A percentile compares a stretch with the other conserved stretches of the same genome.
phyloP scores from a whole-genome alignment of 352 stramenopile species.

The Pythium phragmiticola region DNA sequence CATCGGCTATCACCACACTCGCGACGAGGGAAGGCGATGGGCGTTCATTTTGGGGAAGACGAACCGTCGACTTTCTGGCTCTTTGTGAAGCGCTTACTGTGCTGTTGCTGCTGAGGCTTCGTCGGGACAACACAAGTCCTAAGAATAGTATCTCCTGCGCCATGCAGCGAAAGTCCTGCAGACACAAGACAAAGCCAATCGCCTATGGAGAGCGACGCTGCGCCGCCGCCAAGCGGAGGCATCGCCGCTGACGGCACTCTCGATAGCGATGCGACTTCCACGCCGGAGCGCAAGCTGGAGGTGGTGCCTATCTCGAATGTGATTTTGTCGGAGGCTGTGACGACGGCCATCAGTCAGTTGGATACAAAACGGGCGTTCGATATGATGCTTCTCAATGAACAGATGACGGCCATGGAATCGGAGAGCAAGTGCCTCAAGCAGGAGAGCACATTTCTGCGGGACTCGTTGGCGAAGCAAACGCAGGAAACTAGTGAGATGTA shows the following conservation, averaged over 20 bases:
- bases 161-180: background rate
- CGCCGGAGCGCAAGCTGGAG: background rate
- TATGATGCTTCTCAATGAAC: slow-evolving; percentile 63
- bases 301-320: slow-evolving; percentile 28
- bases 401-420: slow-evolving; percentile 36
- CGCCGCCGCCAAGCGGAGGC: background rate
- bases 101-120: slow-evolving; percentile 29
- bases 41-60: slow-evolving; percentile 2
- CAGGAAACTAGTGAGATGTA: slow-evolving; percentile 84
- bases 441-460: slow-evolving; percentile 48
- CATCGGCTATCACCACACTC: slow-evolving; percentile 7
- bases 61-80: slow-evolving; percentile 26
- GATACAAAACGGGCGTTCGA: slow-evolving; percentile 64
- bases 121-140: background rate
- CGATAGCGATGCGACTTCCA: background rate
- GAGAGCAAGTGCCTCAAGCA: slow-evolving; percentile 41
- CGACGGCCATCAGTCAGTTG: slow-evolving; percentile 41
- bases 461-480: slow-evolving; percentile 37
- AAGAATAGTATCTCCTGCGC: slow-evolving; percentile 14
- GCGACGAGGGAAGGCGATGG: slow-evolving; percentile 19
- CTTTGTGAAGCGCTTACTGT: slow-evolving; percentile 32
- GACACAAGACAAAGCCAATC: background rate
- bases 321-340: slow-evolving; percentile 50
- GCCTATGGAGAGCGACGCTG: slow-evolving; percentile 6
- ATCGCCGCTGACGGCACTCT: background rate